Conservation (phyloP, 2,329 filamentous ascomycete genomes). For the Sarocladium kiliense region DNA sequence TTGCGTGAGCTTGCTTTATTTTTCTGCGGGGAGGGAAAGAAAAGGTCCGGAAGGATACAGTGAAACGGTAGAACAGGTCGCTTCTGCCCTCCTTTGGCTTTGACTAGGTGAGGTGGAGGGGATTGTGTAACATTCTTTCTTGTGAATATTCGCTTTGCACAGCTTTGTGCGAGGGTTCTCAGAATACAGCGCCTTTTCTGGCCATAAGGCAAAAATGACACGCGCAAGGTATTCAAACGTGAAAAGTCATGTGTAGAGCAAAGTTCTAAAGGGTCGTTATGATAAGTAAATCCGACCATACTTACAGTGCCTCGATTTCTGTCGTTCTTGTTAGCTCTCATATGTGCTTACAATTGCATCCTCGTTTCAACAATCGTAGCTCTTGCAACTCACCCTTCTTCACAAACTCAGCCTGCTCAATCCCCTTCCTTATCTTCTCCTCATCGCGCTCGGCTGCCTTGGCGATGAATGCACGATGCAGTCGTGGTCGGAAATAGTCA, state of each 20-base stretch:
- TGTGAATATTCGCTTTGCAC: background rate
- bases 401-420: slow-evolving; percentile 78
- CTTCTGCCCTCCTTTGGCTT: too few relatives aligned
- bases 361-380: background rate
- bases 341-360: background rate
- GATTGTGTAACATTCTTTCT: background rate
- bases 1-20: slow-evolving; percentile 11
- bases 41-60: too few relatives aligned
- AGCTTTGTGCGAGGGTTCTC: background rate
- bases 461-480: slow-evolving; percentile 80
- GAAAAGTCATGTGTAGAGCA: too few relatives aligned
- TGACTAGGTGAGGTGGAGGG: too few relatives aligned
- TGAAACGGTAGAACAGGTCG: too few relatives aligned
- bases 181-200: too few relatives aligned
- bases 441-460: slow-evolving; percentile 68
- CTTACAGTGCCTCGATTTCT: slow-evolving; percentile 93
- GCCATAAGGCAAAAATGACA: too few relatives aligned
- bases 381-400: slow-evolving; percentile 74
- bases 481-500: slow-evolving; percentile 70
- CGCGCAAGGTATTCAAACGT: background rate
- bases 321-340: background rate
- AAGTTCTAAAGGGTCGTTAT: too few relatives aligned
- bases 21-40: background rate
- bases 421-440: slow-evolving; percentile 67
- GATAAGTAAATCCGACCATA: too few relatives aligned